phyloP scores from a whole-genome alignment of 345 rosid species.

The Hibiscus mutabilis region DNA sequence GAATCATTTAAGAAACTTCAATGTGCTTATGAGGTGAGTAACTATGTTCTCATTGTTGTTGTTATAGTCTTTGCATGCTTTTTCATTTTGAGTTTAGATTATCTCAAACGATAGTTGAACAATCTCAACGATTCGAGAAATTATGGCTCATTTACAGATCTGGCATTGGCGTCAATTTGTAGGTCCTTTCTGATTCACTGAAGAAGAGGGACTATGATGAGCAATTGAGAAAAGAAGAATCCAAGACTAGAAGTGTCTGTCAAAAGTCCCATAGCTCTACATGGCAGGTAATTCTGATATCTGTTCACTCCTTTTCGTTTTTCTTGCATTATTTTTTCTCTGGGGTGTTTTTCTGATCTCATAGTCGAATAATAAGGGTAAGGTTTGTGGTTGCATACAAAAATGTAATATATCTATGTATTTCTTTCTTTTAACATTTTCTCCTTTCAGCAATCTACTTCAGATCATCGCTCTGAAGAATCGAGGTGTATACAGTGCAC shows the following conservation, averaged over 20 bases:
- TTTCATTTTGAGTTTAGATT: constrained; percentile 1
- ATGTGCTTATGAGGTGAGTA: constrained; percentile 86
- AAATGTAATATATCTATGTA: neutral
- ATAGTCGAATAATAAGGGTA: neutral
- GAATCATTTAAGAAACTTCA: constrained; percentile 98
- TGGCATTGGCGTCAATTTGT: constrained; percentile 14
- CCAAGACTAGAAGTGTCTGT: constrained; percentile 68
- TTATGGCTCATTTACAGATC: constrained; percentile 6
- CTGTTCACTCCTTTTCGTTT: neutral
- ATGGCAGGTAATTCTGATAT: constrained; percentile 42
- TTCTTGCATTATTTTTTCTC: neutral
- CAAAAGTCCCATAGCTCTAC: constrained; percentile 47
- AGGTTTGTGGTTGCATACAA: neutral
- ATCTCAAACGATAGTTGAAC: neutral
- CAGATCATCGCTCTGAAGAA: constrained; percentile 73
- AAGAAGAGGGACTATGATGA: constrained; percentile 96
- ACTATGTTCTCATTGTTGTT: neutral
- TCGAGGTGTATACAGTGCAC: constrained; percentile 97
- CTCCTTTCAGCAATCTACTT: constrained; percentile 39
- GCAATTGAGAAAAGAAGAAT: constrained; percentile 78
- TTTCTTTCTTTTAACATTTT: neutral
- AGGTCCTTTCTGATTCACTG: constrained; percentile 86
- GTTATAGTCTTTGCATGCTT: neutral
- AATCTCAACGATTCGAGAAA: neutral
- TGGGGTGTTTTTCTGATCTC: neutral